Percentiles rank a stretch among this genome's conserved stretches.
phyloP scores from a whole-genome alignment of 495 filamentous ascomycete genomes.

The Clavariopsis aquatica region DNA sequence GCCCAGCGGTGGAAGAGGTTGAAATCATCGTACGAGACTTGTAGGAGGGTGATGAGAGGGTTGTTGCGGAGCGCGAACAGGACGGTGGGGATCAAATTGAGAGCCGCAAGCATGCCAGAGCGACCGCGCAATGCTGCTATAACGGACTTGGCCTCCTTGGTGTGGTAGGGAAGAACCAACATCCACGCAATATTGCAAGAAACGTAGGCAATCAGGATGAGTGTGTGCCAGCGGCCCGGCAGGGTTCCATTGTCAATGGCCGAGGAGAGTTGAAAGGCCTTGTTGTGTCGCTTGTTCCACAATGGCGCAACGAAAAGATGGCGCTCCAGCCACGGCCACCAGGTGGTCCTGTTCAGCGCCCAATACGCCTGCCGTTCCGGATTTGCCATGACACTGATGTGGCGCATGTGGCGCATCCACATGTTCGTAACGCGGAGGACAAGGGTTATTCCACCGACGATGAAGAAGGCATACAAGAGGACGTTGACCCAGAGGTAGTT shows the following conservation, averaged over 20 bases:
- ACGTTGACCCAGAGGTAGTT: slow-evolving; percentile 46
- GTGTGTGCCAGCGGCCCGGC: slow-evolving; percentile 79
- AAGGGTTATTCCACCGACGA: slow-evolving; percentile 56
- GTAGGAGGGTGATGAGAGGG: slow-evolving; percentile 77
- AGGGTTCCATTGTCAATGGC: slow-evolving; percentile 89
- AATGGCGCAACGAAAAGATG: slow-evolving; percentile 81
- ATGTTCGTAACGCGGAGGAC: slow-evolving; percentile 60
- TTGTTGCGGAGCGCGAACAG: slow-evolving; percentile 91
- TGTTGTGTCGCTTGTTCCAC: slow-evolving; percentile 80
- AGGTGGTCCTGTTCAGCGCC: slow-evolving; percentile 63
- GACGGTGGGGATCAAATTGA: slow-evolving; percentile 92
- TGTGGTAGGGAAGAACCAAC: slow-evolving; percentile 65
- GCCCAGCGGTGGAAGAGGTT: slow-evolving; percentile 95
- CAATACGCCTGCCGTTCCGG: slow-evolving; percentile 58
- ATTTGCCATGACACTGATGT: slow-evolving; percentile 63
- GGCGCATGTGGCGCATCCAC: slow-evolving; percentile 68
- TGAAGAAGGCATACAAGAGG: slow-evolving; percentile 47
- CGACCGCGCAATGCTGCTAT: slow-evolving; percentile 76
- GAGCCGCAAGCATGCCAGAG: slow-evolving; percentile 74
- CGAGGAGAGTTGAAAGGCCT: slow-evolving; percentile 79
- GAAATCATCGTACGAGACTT: slow-evolving; percentile 94
- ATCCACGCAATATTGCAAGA: slow-evolving; percentile 79
- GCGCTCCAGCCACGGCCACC: slow-evolving; percentile 73
- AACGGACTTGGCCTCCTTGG: slow-evolving; percentile 48
- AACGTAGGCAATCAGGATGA: slow-evolving; percentile 72